Base-by-base conservation (phyloP, 2,329 filamentous ascomycete species). In the Fusarium verticillioides region DNA sequence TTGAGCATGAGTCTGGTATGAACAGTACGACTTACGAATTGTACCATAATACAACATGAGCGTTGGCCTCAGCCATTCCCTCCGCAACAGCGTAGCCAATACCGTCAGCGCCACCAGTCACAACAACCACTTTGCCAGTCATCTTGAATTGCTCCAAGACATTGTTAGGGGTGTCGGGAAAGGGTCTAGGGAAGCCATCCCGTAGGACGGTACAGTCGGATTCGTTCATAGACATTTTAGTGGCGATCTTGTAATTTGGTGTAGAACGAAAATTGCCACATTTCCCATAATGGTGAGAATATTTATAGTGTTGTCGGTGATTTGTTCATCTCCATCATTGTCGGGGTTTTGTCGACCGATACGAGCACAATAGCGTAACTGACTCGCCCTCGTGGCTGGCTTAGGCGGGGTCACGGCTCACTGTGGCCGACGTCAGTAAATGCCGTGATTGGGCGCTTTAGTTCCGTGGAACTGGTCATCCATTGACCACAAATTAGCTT, bases 11-110 rank as follows among this genome's bases (percentile, higher is more conserved):
- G 8, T 53, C 19, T n/a, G 23, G 2, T 13, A 21, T 6, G 26
- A 16, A n/a, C 16, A 5, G 7, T 18, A 13, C 0, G 36, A 42
- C 52, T 42, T 30, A 56, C 36, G 36, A 56, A 39, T 56, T 56
- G 46, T 81, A 81, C 75, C 73, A 77, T 15, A 81, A 58, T 3
- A 70, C 84, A 21, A 87, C 82, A 50, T 83, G 46, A 0, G 79
- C 85, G 3, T 80, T 80, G 1, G 84, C 85, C 62, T 87, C 85
- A 4, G 84, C 84, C 78, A 85, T 83, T 5, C 81, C 83, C 66
- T 87, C 83, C 0, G 84, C 80, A 3, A 85, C 84, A 0, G 85
- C 82, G 39, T 79, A 76, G 0, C 85, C 85, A 44, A 86, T 83
- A 0, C 85, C 85, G 40, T 85, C 84, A 0, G 83, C 81, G 1